These are phyloP conservation scores for Castanospermum australe DNA, from an alignment of 306 rosid species.

Conservation along the genomic window DNA sequence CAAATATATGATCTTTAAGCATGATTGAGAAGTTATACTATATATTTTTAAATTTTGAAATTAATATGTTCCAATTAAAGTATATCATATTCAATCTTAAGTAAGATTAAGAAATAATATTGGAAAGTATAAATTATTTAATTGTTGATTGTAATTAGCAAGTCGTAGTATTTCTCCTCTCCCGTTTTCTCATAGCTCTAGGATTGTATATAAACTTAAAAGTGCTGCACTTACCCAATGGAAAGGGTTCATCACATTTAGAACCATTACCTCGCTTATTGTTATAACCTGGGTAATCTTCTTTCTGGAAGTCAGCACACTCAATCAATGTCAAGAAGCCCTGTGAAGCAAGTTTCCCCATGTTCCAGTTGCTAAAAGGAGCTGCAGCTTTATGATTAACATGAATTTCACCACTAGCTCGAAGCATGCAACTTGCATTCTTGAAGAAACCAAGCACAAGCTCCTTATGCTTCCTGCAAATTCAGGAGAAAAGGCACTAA, in stretches of 20 bases:
- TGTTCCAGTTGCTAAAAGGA: slow-evolving; percentile 44
- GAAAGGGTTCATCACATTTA: slow-evolving; percentile 51
- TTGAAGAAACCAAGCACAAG: slow-evolving; percentile 51
- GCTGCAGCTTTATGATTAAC: slow-evolving; percentile 51
- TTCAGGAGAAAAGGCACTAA: not conserved
- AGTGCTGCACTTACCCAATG: slow-evolving; percentile 58
- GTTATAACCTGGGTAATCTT: slow-evolving; percentile 53
- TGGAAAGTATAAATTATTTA: too few relatives aligned
- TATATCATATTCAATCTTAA: too few relatives aligned
- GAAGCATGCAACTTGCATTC: slow-evolving; percentile 53
- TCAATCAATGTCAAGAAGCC: slow-evolving; percentile 27
- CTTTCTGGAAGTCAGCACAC: slow-evolving; percentile 40
- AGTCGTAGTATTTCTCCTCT: not conserved
- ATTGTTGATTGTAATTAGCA: too few relatives aligned
- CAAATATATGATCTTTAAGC: too few relatives aligned
- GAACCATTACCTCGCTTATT: slow-evolving; percentile 57
- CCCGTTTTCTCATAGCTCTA: not conserved
- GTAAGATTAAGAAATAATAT: not conserved
- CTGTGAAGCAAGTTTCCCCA: slow-evolving; percentile 33
- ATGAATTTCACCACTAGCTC: slow-evolving; percentile 56
- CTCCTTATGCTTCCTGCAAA: slow-evolving; percentile 49
- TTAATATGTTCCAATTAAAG: too few relatives aligned
- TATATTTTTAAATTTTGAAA: too few relatives aligned
- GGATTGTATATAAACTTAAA: slow-evolving; percentile 37
- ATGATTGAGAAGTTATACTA: too few relatives aligned